Percentiles rank a stretch among this genome's conserved stretches.
Evolutionary conservation across 164 flowering plant genomes (phyloP).

Genomic region (Stephania cephalantha): DNA sequence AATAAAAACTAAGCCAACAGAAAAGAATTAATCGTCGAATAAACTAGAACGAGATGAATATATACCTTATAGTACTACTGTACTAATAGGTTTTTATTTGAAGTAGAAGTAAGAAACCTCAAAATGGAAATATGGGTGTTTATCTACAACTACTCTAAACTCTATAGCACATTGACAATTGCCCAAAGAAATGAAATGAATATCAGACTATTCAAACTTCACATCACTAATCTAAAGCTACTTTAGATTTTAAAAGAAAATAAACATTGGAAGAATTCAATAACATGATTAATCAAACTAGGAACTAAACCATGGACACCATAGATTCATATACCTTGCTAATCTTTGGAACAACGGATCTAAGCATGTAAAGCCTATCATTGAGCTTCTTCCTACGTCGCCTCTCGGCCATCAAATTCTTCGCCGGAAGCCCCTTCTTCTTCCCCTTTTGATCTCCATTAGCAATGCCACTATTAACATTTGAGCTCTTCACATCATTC

Average conservation of each 20-base stretch:
- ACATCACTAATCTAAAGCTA: too few relatives aligned
- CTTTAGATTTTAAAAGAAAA: not conserved
- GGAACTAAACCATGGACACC: not conserved
- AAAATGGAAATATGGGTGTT: too few relatives aligned
- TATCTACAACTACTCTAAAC: too few relatives aligned
- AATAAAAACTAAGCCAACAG: not conserved
- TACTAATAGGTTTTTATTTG: not conserved
- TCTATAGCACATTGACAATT: not conserved
- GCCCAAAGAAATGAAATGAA: not conserved
- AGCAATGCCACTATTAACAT: constrained; percentile 47
- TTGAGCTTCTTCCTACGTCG: constrained; percentile 92
- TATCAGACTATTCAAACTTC: not conserved
- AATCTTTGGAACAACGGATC: constrained; percentile 92
- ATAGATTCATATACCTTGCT: constrained; percentile 59
- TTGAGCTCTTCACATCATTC: constrained; percentile 46
- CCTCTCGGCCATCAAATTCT: constrained; percentile 95
- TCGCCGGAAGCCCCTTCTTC: constrained; percentile 92
- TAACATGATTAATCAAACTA: not conserved
- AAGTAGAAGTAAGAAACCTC: too few relatives aligned
- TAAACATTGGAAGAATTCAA: not conserved
- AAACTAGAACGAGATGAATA: not conserved
- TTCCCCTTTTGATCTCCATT: constrained; percentile 69
- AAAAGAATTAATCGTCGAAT: too few relatives aligned
- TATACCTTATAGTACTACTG: not conserved
- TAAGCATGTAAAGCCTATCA: constrained; percentile 88